Conservation (phyloP, 164 flowering plant genomes). For the Paratinospora sagittata region DNA sequence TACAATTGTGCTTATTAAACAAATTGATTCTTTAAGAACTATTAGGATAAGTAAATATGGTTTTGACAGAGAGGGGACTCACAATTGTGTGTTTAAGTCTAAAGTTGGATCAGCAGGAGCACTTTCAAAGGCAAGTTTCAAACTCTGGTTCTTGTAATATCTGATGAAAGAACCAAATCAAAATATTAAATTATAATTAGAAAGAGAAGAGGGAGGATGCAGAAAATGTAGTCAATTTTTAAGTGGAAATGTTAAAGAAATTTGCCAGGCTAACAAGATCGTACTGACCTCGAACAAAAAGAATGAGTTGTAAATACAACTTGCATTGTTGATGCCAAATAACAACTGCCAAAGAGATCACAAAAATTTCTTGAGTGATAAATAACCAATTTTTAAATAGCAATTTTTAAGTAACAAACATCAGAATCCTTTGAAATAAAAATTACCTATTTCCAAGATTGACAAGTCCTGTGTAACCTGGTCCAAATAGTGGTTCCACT, state of each 20-base stretch:
- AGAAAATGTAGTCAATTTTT: background rate
- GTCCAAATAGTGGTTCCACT: conserved; percentile 80
- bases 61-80: conserved; percentile 25
- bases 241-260: background rate
- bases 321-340: conserved; percentile 95
- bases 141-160: conserved; percentile 51
- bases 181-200: background rate
- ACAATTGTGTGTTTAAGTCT: conserved; percentile 90
- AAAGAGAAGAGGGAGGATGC: background rate
- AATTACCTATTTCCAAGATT: conserved; percentile 97
- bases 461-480: conserved; percentile 93
- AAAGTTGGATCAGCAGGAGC: conserved; percentile 98
- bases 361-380: conserved; percentile 1
- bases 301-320: conserved; percentile 69
- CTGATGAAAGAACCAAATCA: conserved; percentile 27
- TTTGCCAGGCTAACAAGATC: background rate
- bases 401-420: background rate
- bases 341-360: conserved; percentile 56
- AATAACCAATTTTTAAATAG: background rate
- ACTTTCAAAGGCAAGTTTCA: conserved; percentile 60
- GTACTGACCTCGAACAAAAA: conserved; percentile 61
- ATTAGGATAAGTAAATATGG: background rate
- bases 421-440: background rate
- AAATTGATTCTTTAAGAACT: background rate
- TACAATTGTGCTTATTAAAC: background rate